Conservation (phyloP, 306 rosid genomes). For the Hippophae rhamnoides region DNA sequence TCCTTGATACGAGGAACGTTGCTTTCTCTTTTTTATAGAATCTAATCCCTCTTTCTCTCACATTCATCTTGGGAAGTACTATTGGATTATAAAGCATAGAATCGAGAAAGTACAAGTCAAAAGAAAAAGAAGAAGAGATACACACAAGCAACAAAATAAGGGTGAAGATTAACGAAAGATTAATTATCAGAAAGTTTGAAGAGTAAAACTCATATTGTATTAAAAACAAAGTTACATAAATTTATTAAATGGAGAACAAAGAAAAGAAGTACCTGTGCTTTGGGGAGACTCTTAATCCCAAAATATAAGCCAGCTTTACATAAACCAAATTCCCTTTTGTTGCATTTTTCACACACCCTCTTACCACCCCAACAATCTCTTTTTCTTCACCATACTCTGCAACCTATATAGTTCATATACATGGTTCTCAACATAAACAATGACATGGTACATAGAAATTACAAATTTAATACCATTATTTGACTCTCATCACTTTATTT, state of each 20-base stretch:
- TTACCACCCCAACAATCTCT: constrained; percentile 67
- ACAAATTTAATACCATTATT: neutral
- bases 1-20: constrained; percentile 55
- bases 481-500: neutral
- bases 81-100: constrained; percentile 19
- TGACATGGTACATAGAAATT: neutral
- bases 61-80: constrained; percentile 16
- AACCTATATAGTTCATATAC: constrained; percentile 31
- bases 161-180: too few species aligned
- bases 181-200: neutral
- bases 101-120: neutral
- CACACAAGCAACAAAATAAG: too few species aligned
- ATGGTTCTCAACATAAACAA: neutral
- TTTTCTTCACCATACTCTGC: constrained; percentile 71
- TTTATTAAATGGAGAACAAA: constrained; percentile 5
- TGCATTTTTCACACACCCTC: constrained; percentile 82
- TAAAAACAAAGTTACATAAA: neutral
- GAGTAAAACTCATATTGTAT: neutral
- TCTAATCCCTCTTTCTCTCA: constrained; percentile 46
- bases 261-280: constrained; percentile 47
- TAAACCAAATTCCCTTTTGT: constrained; percentile 44
- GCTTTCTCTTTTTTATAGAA: constrained; percentile 40
- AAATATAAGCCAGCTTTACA: constrained; percentile 64
- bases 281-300: constrained; percentile 87
- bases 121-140: neutral